These are phyloP conservation scores for Fonsecaea pedrosoi DNA, from an alignment of 2,329 filamentous ascomycete species.

Conservation along the genomic window DNA sequence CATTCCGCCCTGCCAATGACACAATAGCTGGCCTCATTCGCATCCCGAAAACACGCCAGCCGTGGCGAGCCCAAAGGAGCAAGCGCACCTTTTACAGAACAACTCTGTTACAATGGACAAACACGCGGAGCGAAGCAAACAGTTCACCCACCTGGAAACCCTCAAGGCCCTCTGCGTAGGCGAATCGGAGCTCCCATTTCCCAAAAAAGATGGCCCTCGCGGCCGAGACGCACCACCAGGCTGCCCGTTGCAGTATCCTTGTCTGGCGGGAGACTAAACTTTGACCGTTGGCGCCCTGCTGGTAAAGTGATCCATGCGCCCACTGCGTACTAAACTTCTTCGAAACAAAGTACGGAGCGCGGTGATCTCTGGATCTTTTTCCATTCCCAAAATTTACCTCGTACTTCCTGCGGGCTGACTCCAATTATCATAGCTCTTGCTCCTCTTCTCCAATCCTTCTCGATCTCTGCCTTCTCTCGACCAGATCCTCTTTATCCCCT, in stretches of 20 bases:
- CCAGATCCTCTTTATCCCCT: conserved; percentile 22
- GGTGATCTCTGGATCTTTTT: conserved; percentile 16
- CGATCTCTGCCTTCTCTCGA: conserved; percentile 22
- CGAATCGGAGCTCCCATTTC: conserved; percentile 1
- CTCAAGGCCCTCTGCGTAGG: neutral
- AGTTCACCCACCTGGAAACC: neutral
- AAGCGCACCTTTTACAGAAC: conserved; percentile 12
- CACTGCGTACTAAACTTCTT: neutral
- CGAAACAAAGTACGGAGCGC: conserved; percentile 7
- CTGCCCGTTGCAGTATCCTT: conserved; percentile 15
- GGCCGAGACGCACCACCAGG: conserved; percentile 19
- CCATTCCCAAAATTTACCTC: neutral
- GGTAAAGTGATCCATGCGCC: conserved; percentile 5
- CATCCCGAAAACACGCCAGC: conserved; percentile 10
- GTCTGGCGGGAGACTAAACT: neutral
- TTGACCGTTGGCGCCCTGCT: conserved; percentile 1
- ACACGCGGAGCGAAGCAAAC: neutral
- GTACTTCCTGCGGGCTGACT: conserved; percentile 19
- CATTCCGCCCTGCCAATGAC: conserved; percentile 22
- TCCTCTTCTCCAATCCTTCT: conserved; percentile 25
- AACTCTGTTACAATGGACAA: neutral
- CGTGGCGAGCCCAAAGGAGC: conserved; percentile 18
- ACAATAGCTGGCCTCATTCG: conserved; percentile 12
- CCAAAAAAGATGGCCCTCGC: neutral
- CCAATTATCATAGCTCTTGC: conserved; percentile 8